Evolutionary conservation across 2,329 filamentous ascomycete genomes (phyloP).

Genomic region (Trichoderma aggressivum): DNA sequence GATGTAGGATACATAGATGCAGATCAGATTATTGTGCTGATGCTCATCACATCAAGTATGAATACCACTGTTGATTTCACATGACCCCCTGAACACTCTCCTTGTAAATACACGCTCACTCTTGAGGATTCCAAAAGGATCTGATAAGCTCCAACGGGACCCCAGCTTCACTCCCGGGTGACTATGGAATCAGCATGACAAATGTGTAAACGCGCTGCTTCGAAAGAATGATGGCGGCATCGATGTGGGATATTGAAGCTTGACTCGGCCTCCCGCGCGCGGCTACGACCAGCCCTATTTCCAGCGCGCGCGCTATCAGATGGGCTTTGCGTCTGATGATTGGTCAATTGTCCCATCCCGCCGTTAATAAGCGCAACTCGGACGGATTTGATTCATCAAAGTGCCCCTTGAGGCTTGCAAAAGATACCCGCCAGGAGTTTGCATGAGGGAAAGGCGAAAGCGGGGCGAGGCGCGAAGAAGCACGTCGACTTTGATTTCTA

Average conservation of each 20-base stretch:
- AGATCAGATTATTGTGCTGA: background rate
- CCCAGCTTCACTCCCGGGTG: background rate
- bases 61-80: background rate
- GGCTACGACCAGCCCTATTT: slow-evolving; percentile 27
- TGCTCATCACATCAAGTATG: background rate
- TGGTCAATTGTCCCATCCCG: background rate
- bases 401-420: background rate
- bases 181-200: background rate
- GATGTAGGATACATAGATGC: background rate
- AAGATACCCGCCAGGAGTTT: background rate
- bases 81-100: background rate
- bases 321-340: background rate
- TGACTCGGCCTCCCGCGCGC: slow-evolving; percentile 25
- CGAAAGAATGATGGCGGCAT: background rate
- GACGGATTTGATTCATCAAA: background rate
- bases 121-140: background rate
- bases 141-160: background rate
- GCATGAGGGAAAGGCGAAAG: background rate
- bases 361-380: background rate
- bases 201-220: background rate
- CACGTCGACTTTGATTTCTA: background rate
- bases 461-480: background rate
- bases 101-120: background rate
- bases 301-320: background rate
- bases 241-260: slow-evolving; percentile 2